Evolutionary conservation across 2,329 filamentous ascomycete genomes (phyloP).

Genomic region (Clarireedia homoeocarpa): DNA sequence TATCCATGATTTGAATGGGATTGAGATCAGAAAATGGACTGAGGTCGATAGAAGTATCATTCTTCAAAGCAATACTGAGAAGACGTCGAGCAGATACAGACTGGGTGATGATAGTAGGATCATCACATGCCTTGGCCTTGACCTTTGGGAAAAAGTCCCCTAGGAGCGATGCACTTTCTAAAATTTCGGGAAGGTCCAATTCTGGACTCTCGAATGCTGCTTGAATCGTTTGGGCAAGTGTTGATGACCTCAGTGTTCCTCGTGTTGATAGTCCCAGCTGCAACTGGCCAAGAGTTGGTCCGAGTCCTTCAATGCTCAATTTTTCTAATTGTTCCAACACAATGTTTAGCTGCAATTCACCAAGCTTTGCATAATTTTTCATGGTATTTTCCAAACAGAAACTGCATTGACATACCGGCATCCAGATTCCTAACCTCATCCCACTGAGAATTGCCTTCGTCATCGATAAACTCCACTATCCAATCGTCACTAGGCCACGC

Average conservation of each 20-base stretch:
- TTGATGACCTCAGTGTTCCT: not conserved
- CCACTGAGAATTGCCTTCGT: not conserved
- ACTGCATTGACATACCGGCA: not conserved
- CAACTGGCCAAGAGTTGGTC: too few species aligned
- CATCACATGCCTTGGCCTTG: not conserved
- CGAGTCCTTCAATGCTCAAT: not conserved
- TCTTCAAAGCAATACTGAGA: not conserved
- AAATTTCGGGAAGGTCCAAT: not conserved
- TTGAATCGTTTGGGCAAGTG: not conserved
- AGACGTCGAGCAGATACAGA: conserved; percentile 1
- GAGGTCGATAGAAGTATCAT: conserved; percentile 1
- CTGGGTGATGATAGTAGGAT: not conserved
- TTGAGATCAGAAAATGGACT: not conserved
- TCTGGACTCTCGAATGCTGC: not conserved
- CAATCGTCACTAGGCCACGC: not conserved
- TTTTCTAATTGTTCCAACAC: not conserved
- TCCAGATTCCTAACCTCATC: not conserved
- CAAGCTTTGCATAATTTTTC: too few species aligned
- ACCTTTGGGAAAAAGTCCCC: conserved; percentile 1
- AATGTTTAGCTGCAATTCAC: too few species aligned
- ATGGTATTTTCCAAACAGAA: not conserved
- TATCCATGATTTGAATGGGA: not conserved
- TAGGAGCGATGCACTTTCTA: not conserved
- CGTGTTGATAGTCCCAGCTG: not conserved
- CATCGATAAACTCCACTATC: not conserved